phyloP scores from a whole-genome alignment of 108 stramenopile species.

The Chaetoceros tenuissimus region DNA sequence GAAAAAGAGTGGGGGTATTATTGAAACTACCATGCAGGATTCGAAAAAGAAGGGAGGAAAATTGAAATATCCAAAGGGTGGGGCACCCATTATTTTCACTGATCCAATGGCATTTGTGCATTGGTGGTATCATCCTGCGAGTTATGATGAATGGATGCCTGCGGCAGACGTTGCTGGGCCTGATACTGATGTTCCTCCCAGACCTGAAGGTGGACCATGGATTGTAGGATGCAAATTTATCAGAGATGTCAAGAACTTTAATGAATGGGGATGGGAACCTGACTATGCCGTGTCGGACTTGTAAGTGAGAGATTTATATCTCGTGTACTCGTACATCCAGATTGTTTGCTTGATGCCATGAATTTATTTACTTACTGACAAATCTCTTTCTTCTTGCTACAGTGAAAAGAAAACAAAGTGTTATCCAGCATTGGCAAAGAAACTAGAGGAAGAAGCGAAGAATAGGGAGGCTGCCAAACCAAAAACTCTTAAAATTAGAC shows the following conservation, averaged over 20 bases:
- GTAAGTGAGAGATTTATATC: conserved; percentile 13
- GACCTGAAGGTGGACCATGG: conserved; percentile 8
- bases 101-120: conserved; percentile 22
- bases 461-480: background rate
- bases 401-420: background rate
- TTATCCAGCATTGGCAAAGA: background rate
- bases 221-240: conserved; percentile 39
- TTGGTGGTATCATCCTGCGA: conserved; percentile 35
- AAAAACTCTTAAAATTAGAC: background rate
- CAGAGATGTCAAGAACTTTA: conserved; percentile 30
- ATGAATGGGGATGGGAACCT: conserved; percentile 34
- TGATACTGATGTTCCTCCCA: conserved; percentile 2
- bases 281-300: conserved; percentile 33
- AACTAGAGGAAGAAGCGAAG: background rate
- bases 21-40: background rate
- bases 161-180: conserved; percentile 17
- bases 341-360: too few species aligned
- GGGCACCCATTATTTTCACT: background rate
- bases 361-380: too few species aligned
- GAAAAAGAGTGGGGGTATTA: conserved; percentile 5
- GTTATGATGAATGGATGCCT: conserved; percentile 42
- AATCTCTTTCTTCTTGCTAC: background rate
- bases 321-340: background rate
- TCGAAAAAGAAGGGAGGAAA: conserved; percentile 2
- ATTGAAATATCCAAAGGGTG: background rate